Percentiles rank a stretch among this genome's conserved stretches.
phyloP scores from a whole-genome alignment of 1,139 yeast species.

The Protomyces arabidopsidicola region DNA sequence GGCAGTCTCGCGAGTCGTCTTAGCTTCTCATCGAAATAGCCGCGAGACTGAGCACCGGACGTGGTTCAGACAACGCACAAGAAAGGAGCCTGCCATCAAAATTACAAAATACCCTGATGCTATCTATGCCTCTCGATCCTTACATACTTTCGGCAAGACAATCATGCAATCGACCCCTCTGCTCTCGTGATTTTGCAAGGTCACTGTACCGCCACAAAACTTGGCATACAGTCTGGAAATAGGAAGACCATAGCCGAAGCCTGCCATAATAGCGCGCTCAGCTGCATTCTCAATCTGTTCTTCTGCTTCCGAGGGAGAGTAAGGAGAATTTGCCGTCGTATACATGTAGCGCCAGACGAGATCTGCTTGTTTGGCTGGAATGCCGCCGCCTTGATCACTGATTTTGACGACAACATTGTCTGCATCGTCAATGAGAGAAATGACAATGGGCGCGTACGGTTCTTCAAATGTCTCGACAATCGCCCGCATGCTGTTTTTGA shows the following conservation, averaged over 20 bases:
- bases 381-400: conserved; percentile 93
- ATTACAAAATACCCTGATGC: not conserved
- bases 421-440: conserved; percentile 82
- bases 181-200: conserved; percentile 85
- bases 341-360: conserved; percentile 87
- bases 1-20: too few relatives aligned
- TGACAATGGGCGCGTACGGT: conserved; percentile 74
- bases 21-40: too few relatives aligned
- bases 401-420: conserved; percentile 88
- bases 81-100: too few relatives aligned
- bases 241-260: conserved; percentile 88
- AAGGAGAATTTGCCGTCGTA: conserved; percentile 60
- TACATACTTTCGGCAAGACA: conserved; percentile 47
- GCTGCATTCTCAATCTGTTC: conserved; percentile 10
- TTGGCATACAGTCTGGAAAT: conserved; percentile 80
- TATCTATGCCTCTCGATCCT: conserved; percentile 45
- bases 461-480: conserved; percentile 66
- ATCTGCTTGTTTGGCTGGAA: conserved; percentile 77
- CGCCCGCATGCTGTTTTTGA: conserved; percentile 81
- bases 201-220: conserved; percentile 87
- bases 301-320: conserved; percentile 21
- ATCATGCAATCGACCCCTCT: conserved; percentile 90
- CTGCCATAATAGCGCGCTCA: conserved; percentile 38
- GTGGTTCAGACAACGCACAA: too few relatives aligned
- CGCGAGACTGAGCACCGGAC: too few relatives aligned